These are phyloP conservation scores for Penicillium daleae DNA, from an alignment of 495 filamentous ascomycete genomes.

Conservation along the genomic window DNA sequence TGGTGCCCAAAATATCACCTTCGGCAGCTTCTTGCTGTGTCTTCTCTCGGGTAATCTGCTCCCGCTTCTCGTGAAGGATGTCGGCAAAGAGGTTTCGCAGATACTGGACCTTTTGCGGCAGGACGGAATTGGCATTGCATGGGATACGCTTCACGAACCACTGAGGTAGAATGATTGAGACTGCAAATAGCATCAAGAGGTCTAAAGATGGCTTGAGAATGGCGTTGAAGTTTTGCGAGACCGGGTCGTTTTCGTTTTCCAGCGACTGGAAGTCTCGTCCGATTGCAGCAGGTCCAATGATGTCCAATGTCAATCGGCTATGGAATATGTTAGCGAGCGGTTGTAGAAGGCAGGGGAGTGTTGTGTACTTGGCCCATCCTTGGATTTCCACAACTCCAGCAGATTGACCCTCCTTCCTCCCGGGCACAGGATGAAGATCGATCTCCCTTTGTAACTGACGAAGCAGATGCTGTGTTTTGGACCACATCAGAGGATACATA, in stretches of 20 bases:
- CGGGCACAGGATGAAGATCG: slow-evolving; percentile 30
- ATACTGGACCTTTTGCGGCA: slow-evolving; percentile 53
- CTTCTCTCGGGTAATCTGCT: slow-evolving; percentile 52
- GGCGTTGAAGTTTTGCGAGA: slow-evolving; percentile 64
- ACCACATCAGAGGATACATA: slow-evolving; percentile 78
- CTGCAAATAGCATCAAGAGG: slow-evolving; percentile 42
- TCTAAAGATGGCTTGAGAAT: slow-evolving; percentile 50
- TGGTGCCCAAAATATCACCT: slow-evolving; percentile 65
- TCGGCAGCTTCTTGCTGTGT: slow-evolving; percentile 57
- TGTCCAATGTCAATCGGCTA: slow-evolving; percentile 73
- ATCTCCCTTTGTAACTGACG: slow-evolving; percentile 40
- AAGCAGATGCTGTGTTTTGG: slow-evolving; percentile 45
- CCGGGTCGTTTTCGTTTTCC: slow-evolving; percentile 59
- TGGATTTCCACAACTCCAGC: slow-evolving; percentile 61
- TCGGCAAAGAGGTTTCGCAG: slow-evolving; percentile 65
- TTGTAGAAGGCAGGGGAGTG: background rate
- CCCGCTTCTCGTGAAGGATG: slow-evolving; percentile 64
- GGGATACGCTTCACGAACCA: slow-evolving; percentile 57
- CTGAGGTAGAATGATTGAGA: slow-evolving; percentile 46
- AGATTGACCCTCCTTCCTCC: slow-evolving; percentile 37
- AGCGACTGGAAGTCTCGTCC: slow-evolving; percentile 77
- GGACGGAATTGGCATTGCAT: slow-evolving; percentile 63
- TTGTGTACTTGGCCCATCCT: slow-evolving; percentile 57
- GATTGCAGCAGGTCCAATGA: slow-evolving; percentile 79
- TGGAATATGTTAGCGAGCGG: background rate